Conservation (phyloP, 1,139 yeast species). For the Kurtzmaniella quercitrusa region DNA sequence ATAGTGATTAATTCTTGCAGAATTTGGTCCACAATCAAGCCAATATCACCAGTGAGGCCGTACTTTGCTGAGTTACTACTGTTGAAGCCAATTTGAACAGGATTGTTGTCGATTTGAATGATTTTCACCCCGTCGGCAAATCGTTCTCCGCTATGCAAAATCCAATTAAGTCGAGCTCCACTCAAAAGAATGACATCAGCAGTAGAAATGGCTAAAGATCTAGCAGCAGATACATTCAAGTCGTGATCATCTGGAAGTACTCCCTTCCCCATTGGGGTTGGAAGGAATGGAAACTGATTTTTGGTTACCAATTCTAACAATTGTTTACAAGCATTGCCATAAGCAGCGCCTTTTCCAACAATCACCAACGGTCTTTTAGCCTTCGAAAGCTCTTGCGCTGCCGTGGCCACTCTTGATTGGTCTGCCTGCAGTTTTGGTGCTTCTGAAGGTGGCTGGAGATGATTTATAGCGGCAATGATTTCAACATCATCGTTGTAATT, state of each 20-base stretch:
- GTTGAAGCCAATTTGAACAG: slow-evolving; percentile 50
- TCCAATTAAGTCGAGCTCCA: slow-evolving; percentile 69
- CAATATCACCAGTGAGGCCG: slow-evolving; percentile 50
- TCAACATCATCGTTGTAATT: slow-evolving; percentile 5
- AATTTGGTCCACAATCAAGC: slow-evolving; percentile 34
- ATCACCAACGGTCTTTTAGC: slow-evolving; percentile 50
- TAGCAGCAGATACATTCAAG: slow-evolving; percentile 52
- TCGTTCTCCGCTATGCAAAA: slow-evolving; percentile 58
- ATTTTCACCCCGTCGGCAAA: slow-evolving; percentile 40
- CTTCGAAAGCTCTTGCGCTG: slow-evolving; percentile 22
- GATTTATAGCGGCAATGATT: not conserved
- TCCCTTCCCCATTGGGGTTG: slow-evolving; percentile 78
- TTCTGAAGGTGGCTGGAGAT: not conserved
- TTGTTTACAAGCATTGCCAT: slow-evolving; percentile 31
- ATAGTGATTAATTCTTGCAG: slow-evolving; percentile 14
- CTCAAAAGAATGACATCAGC: slow-evolving; percentile 55
- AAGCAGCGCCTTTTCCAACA: slow-evolving; percentile 62
- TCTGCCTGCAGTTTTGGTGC: slow-evolving; percentile 39
- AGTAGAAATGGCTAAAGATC: slow-evolving; percentile 48
- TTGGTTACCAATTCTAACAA: slow-evolving; percentile 34
- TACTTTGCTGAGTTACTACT: slow-evolving; percentile 22
- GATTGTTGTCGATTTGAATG: slow-evolving; percentile 51
- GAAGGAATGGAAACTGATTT: slow-evolving; percentile 50
- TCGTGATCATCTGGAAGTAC: slow-evolving; percentile 46
- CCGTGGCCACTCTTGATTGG: slow-evolving; percentile 25